phyloP scores from a whole-genome alignment of 2,329 filamentous ascomycete species.

The Phaeosphaeriaceae sp. region DNA sequence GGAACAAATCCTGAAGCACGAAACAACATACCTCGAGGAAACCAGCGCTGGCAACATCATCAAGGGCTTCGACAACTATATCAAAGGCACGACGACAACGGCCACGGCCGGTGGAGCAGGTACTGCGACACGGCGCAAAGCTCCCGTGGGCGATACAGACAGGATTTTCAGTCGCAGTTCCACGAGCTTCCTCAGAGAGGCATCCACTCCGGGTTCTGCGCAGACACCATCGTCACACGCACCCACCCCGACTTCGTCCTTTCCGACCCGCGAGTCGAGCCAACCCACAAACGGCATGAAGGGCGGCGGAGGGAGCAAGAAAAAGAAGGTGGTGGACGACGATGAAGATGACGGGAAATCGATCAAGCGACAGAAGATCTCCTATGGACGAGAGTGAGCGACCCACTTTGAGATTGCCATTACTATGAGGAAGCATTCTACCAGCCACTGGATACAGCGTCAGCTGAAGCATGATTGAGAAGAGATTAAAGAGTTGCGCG shows the following conservation, averaged over 20 bases:
- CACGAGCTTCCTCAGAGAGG: constrained; percentile 49
- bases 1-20: constrained; percentile 82
- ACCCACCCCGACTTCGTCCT: constrained; percentile 56
- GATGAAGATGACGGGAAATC: constrained; percentile 56
- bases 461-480: constrained; percentile 10
- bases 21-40: constrained; percentile 88
- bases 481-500: constrained; percentile 27
- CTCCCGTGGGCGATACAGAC: constrained; percentile 71
- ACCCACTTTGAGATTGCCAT: constrained; percentile 1
- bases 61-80: constrained; percentile 96
- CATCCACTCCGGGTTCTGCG: constrained; percentile 47
- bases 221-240: constrained; percentile 54
- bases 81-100: constrained; percentile 78
- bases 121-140: constrained; percentile 63
- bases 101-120: constrained; percentile 54
- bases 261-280: constrained; percentile 55
- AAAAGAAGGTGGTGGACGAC: constrained; percentile 53
- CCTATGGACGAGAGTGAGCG: constrained; percentile 55
- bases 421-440: constrained; percentile 10
- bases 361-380: constrained; percentile 58
- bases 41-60: constrained; percentile 90
- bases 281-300: constrained; percentile 51
- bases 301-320: constrained; percentile 50
- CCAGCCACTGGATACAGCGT: constrained; percentile 4
- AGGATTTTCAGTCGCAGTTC: constrained; percentile 68